These are phyloP conservation scores for Cryptosporidium sp. DNA, from an alignment of 169 alveolate genomes.

Conservation along the genomic window DNA sequence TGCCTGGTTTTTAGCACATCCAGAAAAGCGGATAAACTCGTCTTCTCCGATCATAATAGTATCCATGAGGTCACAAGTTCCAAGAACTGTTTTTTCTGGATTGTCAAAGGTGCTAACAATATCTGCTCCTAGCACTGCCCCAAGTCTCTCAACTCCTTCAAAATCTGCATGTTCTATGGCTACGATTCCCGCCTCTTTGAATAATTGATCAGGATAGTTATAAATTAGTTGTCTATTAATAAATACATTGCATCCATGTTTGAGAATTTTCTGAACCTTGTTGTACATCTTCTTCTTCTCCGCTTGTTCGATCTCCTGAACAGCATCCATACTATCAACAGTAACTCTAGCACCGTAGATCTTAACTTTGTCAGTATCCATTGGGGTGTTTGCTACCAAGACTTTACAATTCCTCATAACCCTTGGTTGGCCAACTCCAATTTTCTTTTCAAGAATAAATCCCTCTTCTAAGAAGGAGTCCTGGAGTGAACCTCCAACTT, in stretches of 20 bases:
- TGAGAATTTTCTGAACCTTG: constrained; percentile 95
- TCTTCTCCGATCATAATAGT: constrained; percentile 99
- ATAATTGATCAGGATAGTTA: constrained; percentile 98
- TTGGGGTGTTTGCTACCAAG: constrained; percentile 98
- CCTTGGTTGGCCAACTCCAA: constrained; percentile 95
- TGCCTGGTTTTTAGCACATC: constrained; percentile 95
- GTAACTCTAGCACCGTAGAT: constrained; percentile 98
- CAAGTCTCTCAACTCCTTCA: constrained; percentile 99
- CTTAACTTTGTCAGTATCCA: constrained; percentile 99
- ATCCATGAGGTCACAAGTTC: constrained; percentile 95
- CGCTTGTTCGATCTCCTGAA: constrained; percentile 98
- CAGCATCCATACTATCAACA: constrained; percentile 97
- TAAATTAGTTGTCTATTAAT: constrained; percentile 98
- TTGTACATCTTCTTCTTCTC: constrained; percentile 97
- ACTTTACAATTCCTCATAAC: constrained; percentile 89
- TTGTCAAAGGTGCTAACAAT: constrained; percentile 98
- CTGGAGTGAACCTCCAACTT: constrained; percentile 96
- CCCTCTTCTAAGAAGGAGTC: constrained; percentile 99
- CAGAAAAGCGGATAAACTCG: constrained; percentile 95
- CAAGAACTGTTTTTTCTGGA: constrained; percentile 94
- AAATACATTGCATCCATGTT: constrained; percentile 98
- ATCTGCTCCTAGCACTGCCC: constrained; percentile 98
- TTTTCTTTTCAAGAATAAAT: constrained; percentile 96
- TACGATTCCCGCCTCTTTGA: constrained; percentile 96
- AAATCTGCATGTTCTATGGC: constrained; percentile 99